These are phyloP conservation scores for Wakefieldia striispora DNA, from an alignment of 768 basidiomycete species.

Conservation along the genomic window DNA sequence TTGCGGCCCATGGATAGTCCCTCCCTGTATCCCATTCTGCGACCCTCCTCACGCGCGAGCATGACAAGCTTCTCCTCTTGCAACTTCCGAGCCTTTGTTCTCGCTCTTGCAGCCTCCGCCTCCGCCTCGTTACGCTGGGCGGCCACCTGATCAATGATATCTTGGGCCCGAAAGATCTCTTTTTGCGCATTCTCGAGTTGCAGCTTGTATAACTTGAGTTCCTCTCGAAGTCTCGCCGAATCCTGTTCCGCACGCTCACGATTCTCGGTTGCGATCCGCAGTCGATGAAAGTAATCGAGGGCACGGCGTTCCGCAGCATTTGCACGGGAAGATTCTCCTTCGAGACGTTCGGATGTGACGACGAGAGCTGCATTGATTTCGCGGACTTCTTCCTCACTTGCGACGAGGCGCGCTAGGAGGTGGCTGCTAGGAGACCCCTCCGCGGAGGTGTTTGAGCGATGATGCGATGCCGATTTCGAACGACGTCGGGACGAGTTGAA, in stretches of 20 bases:
- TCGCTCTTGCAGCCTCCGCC: slow-evolving; percentile 42
- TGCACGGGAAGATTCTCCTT: slow-evolving; percentile 42
- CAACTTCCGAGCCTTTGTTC: slow-evolving; percentile 42
- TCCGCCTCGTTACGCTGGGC: slow-evolving; percentile 45
- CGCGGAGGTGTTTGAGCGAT: slow-evolving; percentile 25
- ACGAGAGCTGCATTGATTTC: slow-evolving; percentile 28
- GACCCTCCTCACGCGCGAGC: slow-evolving; percentile 44
- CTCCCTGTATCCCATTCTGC: slow-evolving; percentile 39
- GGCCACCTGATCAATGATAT: slow-evolving; percentile 42
- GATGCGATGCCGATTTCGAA: slow-evolving; percentile 27
- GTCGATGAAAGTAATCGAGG: slow-evolving; percentile 43
- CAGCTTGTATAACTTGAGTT: slow-evolving; percentile 44
- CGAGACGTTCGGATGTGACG: slow-evolving; percentile 34
- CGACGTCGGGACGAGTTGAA: slow-evolving; percentile 16
- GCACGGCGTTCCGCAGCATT: slow-evolving; percentile 45
- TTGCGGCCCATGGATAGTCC: slow-evolving; percentile 36
- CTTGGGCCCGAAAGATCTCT: slow-evolving; percentile 43
- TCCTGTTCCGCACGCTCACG: slow-evolving; percentile 40
- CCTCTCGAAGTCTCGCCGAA: slow-evolving; percentile 36
- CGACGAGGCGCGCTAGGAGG: slow-evolving; percentile 29
- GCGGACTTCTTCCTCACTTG: slow-evolving; percentile 31
- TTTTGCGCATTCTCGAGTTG: slow-evolving; percentile 45
- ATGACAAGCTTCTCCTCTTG: slow-evolving; percentile 42
- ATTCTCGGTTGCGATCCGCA: slow-evolving; percentile 40
- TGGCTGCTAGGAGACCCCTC: slow-evolving; percentile 30